phyloP scores from a whole-genome alignment of 164 flowering plant species.

The Litsea cubeba region DNA sequence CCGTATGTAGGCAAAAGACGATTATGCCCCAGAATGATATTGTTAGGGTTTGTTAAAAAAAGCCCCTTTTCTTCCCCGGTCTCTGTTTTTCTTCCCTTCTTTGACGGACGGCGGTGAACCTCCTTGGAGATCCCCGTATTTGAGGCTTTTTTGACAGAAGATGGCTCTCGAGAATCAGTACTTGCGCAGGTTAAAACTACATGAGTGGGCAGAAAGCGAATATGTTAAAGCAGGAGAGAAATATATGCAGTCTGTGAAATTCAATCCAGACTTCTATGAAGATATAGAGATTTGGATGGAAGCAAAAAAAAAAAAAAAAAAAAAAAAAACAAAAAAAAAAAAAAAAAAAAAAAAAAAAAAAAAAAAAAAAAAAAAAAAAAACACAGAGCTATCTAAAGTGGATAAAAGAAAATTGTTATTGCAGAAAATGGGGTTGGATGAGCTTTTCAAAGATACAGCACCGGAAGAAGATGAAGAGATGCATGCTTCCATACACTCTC shows the following conservation, averaged over 20 bases:
- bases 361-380: conserved; percentile 47
- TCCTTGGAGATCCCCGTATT: too few species aligned
- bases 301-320: conserved; percentile 34
- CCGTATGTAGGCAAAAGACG: too few species aligned
- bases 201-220: conserved; percentile 64
- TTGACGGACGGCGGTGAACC: too few species aligned
- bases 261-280: conserved; percentile 79
- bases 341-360: conserved; percentile 36
- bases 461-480: conserved; percentile 53
- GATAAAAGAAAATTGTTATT: conserved; percentile 25
- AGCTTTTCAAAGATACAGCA: conserved; percentile 33
- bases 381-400: conserved; percentile 29
- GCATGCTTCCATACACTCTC: conserved; percentile 57
- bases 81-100: too few species aligned
- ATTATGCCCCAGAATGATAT: too few species aligned
- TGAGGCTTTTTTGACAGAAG: conserved; percentile 27
- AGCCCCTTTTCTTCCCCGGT: too few species aligned
- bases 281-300: conserved; percentile 74
- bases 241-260: conserved; percentile 61
- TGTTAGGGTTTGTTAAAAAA: too few species aligned
- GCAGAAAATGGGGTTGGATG: conserved; percentile 45
- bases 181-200: conserved; percentile 44
- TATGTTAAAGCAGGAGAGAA: conserved; percentile 48
- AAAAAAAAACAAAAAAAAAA: conserved; percentile 42
- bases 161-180: conserved; percentile 42